Evolutionary conservation across 177 flowering plant genomes (phyloP).

Genomic region (Vitis hybrid): DNA sequence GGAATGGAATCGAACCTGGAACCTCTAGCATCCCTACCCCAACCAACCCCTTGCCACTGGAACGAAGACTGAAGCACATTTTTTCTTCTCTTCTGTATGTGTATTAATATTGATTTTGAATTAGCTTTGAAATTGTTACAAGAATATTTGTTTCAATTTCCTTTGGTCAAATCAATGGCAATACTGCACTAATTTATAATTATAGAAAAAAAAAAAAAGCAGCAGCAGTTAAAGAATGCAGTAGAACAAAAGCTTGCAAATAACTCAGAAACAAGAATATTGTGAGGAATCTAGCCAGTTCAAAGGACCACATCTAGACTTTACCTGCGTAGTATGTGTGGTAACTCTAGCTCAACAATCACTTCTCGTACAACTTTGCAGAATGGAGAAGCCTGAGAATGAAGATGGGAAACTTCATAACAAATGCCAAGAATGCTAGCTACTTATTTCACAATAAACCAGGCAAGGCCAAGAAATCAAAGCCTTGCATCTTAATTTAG

Average conservation of each 20-base stretch:
- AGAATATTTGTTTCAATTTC: too few relatives aligned
- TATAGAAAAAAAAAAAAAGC: too few relatives aligned
- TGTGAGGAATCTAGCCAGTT: not conserved
- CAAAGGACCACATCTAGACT: not conserved
- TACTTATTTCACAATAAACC: not conserved
- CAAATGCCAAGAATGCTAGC: not conserved
- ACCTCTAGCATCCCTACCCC: too few relatives aligned
- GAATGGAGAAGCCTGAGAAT: constrained; percentile 84
- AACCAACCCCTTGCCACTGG: too few relatives aligned
- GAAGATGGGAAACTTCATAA: not conserved
- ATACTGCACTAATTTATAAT: too few relatives aligned
- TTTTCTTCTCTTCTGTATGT: too few relatives aligned
- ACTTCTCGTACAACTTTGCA: constrained; percentile 95
- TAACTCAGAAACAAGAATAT: not conserved
- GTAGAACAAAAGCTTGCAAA: not conserved
- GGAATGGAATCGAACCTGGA: too few relatives aligned
- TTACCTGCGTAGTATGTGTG: constrained; percentile 79
- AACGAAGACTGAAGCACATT: too few relatives aligned
- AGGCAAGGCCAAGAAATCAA: not conserved
- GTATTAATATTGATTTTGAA: too few relatives aligned
- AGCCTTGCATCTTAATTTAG: not conserved
- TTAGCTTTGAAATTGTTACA: too few relatives aligned
- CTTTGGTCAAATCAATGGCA: too few relatives aligned
- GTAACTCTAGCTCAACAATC: constrained; percentile 89
- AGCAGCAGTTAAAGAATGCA: not conserved